Base-by-base conservation (phyloP, 2,329 filamentous ascomycete species). In the Cephalotrichum gorgonifer region DNA sequence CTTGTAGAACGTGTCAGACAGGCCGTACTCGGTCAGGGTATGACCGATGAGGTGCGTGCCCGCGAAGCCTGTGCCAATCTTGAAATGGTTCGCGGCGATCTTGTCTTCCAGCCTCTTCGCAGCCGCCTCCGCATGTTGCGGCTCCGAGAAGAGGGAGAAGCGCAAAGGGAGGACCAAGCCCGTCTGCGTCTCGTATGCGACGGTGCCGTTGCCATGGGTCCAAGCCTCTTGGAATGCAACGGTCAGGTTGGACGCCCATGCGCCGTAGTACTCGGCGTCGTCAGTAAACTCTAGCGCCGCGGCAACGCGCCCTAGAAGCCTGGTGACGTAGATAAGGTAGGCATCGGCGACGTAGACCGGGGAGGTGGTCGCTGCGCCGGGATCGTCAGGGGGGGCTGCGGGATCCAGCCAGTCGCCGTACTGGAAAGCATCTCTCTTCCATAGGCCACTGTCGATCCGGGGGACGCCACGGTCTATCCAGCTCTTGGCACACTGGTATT, bases 361-460 rank as follows among this genome's bases (percentile, higher is more conserved):
- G 30, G 67, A 59, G 0, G 71, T 74, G 0, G 62, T 65, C 0
- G 68, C 69, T 15, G 56, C 56, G 3, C 60, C 64, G 0, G 72
- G 64, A 9, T 64, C 54, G 1, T 69, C 60, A 0, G 65, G 60
- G 0, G 72, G 71, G 1, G 72, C 64, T 4, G 62, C 62, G 0
- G 72, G 72, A 48, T 74, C 72, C 2, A 75, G 62, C 72, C 72
- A 75, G 52, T 75, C 72, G 28, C 69, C 63, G 33, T 63, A 64
- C 50, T 74, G 70, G 41, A 60, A 61, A 11, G 51, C 50, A 22
- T 53, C 55, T 6, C 58, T 59, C 43, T 65, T 55, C 72, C 72
- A 75, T 1, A 75, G 58, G 2, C 66, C 63, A 6, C 57, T 61
- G 0, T 50, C 49, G 44, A 55, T 64, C 17, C 60, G 57, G 3